These are phyloP conservation scores for Metschnikowia anglica DNA, from an alignment of 805 yeast species.

Conservation along the genomic window DNA sequence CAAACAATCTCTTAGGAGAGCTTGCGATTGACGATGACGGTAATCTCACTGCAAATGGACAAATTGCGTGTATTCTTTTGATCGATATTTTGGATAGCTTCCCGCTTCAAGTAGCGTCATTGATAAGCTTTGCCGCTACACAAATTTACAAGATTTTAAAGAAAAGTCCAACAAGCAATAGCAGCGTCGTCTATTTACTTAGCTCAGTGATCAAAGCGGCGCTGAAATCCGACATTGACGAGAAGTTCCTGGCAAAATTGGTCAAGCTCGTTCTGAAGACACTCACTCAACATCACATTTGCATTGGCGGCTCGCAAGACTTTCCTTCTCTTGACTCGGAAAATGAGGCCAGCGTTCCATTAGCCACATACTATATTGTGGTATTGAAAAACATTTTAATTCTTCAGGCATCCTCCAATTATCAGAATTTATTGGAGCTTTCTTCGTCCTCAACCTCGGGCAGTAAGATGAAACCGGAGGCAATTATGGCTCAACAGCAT, in stretches of 20 bases:
- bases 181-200: slow-evolving; percentile 32
- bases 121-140: slow-evolving; percentile 33
- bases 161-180: slow-evolving; percentile 28
- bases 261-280: slow-evolving; percentile 33
- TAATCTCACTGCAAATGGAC: slow-evolving; percentile 20
- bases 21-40: slow-evolving; percentile 22
- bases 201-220: slow-evolving; percentile 34
- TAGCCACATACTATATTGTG: slow-evolving; percentile 34
- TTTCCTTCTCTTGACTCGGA: slow-evolving; percentile 15
- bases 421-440: slow-evolving; percentile 36
- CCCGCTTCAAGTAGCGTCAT: slow-evolving; percentile 38
- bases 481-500: slow-evolving; percentile 41
- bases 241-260: slow-evolving; percentile 38
- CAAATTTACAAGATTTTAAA: slow-evolving; percentile 42
- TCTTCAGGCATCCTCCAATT: slow-evolving; percentile 35
- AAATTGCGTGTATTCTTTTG: slow-evolving; percentile 31
- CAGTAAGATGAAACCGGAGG: slow-evolving; percentile 43
- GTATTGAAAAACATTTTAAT: slow-evolving; percentile 34
- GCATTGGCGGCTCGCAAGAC: slow-evolving; percentile 13
- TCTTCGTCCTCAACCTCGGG: slow-evolving; percentile 39
- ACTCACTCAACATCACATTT: slow-evolving; percentile 23
- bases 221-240: slow-evolving; percentile 40
- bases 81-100: slow-evolving; percentile 38
- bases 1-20: slow-evolving; percentile 34
- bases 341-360: slow-evolving; percentile 22